A percentile compares a stretch with the other conserved stretches of the same genome.
phyloP scores from a whole-genome alignment of 1,284 basidiomycete species.

The Ganoderma sinense region DNA sequence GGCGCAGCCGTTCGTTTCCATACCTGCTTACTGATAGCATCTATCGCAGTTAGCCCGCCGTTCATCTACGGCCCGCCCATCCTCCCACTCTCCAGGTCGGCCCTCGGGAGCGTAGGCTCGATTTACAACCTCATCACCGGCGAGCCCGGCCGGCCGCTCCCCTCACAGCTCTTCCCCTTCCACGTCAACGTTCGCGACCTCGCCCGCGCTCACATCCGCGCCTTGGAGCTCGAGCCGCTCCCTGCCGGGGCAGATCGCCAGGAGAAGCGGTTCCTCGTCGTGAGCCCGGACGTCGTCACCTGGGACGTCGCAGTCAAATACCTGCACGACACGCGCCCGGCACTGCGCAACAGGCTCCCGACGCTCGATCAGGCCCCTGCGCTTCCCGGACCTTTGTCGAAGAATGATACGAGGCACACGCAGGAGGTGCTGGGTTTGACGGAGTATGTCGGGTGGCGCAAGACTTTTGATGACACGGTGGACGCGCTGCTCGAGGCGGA shows the following conservation, averaged over 20 bases:
- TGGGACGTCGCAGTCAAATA: constrained; percentile 1
- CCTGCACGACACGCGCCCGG: constrained; percentile 31
- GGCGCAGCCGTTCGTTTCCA: neutral
- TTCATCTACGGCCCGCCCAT: constrained; percentile 6
- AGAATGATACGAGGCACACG: constrained; percentile 26
- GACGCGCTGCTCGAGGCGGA: constrained; percentile 31
- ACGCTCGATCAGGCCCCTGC: constrained; percentile 6
- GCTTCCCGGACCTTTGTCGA: constrained; percentile 2
- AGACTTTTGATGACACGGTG: constrained; percentile 32
- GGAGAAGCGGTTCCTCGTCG: constrained; percentile 33
- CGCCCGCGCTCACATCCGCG: constrained; percentile 6
- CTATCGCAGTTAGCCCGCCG: constrained; percentile 16
- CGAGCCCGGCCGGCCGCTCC: neutral
- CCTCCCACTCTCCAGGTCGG: neutral
- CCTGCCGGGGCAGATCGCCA: neutral
- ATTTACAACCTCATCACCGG: constrained; percentile 21
- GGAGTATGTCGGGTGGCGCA: constrained; percentile 28
- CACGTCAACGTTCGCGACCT: constrained; percentile 3
- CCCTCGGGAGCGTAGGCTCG: constrained; percentile 7
- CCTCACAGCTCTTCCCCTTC: neutral
- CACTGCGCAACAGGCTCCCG: constrained; percentile 25
- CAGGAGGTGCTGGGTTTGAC: constrained; percentile 31
- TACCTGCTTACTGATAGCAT: neutral
- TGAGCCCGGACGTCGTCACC: neutral
- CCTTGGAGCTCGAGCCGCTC: neutral